Percentiles rank a stretch among this genome's conserved stretches.
Evolutionary conservation across 805 yeast genomes (phyloP).

Genomic region (Ogataea thermomethanolica): DNA sequence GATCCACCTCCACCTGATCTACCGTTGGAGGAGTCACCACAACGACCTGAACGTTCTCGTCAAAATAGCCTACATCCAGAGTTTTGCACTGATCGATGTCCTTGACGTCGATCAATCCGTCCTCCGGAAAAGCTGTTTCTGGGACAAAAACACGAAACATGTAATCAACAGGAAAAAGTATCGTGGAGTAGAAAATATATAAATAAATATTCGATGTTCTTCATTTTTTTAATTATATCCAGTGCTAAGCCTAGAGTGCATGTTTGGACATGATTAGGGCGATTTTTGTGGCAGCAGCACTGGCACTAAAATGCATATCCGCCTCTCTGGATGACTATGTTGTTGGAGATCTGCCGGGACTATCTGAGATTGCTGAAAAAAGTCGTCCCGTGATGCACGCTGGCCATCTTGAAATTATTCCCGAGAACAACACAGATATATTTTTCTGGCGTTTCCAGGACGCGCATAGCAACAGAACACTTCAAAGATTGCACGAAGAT

Average conservation of each 20-base stretch:
- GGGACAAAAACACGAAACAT: constrained; percentile 8
- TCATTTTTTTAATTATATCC: background rate
- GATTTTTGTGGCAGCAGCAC: background rate
- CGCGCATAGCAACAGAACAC: background rate
- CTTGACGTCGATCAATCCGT: background rate
- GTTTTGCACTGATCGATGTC: background rate
- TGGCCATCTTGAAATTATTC: constrained; percentile 59
- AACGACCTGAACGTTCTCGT: constrained; percentile 14
- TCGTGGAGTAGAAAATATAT: background rate
- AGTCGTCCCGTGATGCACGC: constrained; percentile 56
- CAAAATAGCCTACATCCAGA: constrained; percentile 15
- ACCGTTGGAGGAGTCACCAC: constrained; percentile 8
- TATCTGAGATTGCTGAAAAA: constrained; percentile 17
- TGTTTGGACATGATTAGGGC: background rate
- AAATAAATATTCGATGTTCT: background rate
- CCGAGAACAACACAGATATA: constrained; percentile 52
- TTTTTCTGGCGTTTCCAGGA: constrained; percentile 73
- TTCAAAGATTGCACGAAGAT: constrained; percentile 15
- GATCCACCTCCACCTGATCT: constrained; percentile 8
- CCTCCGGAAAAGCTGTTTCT: background rate
- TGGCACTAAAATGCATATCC: background rate
- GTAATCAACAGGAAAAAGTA: background rate
- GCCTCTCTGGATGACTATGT: constrained; percentile 9
- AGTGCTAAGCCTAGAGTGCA: constrained; percentile 8
- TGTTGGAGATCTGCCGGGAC: constrained; percentile 29